Conservation (phyloP, 495 filamentous ascomycete species). For the Copromyces sp. region DNA sequence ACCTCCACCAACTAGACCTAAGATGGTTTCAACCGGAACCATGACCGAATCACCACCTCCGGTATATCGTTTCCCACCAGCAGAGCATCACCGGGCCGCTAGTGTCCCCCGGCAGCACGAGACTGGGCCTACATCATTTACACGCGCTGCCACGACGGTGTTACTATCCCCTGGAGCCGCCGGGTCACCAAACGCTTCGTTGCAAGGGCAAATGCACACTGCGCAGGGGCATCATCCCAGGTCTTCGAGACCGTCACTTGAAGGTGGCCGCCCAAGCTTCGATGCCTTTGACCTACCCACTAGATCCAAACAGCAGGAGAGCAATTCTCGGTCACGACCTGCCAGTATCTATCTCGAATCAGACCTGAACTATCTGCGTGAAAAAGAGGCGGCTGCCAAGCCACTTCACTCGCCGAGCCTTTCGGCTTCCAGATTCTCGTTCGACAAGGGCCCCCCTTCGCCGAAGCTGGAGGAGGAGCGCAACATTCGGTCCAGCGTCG, state of each 20-base stretch:
- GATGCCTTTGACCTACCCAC: slow-evolving; percentile 47
- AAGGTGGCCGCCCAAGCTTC: slow-evolving; percentile 55
- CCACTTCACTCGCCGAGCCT: slow-evolving; percentile 27
- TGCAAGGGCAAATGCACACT: slow-evolving; percentile 41
- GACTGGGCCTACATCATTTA: slow-evolving; percentile 18
- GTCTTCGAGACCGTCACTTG: slow-evolving; percentile 73
- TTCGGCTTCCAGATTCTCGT: slow-evolving; percentile 22
- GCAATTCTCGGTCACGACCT: slow-evolving; percentile 16
- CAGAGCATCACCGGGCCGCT: slow-evolving; percentile 45
- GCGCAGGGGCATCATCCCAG: slow-evolving; percentile 38
- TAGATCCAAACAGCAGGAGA: slow-evolving; percentile 15
- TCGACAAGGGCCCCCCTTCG: slow-evolving; percentile 26
- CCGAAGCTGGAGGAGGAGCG: slow-evolving; percentile 45
- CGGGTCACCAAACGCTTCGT: slow-evolving; percentile 31
- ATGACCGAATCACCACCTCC: slow-evolving; percentile 75
- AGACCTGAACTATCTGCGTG: slow-evolving; percentile 65
- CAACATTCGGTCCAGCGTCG: slow-evolving; percentile 76
- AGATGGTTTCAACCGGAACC: slow-evolving; percentile 87
- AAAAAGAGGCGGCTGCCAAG: slow-evolving; percentile 40
- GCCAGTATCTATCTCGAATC: slow-evolving; percentile 68
- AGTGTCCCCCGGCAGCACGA: slow-evolving; percentile 40
- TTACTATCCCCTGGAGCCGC: slow-evolving; percentile 13
- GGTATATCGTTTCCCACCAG: slow-evolving; percentile 52
- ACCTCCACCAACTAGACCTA: slow-evolving; percentile 43
- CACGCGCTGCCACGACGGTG: slow-evolving; percentile 20